Percentiles rank a stretch among this genome's conserved stretches.
Evolutionary conservation across 2,329 filamentous ascomycete species (phyloP).

Genomic region (Colletotrichum plurivorum): DNA sequence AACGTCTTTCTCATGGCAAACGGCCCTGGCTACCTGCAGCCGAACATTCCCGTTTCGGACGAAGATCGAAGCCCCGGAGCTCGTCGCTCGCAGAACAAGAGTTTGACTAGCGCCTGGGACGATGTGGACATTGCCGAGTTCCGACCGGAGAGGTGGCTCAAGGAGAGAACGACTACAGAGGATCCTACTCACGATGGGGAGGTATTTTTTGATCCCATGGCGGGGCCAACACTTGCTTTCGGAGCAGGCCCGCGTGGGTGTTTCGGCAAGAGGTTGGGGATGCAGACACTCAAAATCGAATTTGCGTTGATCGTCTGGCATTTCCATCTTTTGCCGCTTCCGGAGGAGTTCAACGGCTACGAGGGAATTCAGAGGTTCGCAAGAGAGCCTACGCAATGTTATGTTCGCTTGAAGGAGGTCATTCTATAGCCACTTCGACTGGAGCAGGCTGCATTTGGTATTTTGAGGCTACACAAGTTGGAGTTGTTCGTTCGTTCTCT

Average conservation of each 20-base stretch:
- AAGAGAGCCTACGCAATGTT: conserved; percentile 24
- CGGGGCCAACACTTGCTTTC: conserved; percentile 54
- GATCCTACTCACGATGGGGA: not conserved
- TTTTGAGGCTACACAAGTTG: no score
- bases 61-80: conserved; percentile 35
- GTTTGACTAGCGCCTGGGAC: conserved; percentile 22
- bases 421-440: not conserved
- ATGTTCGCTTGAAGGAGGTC: conserved; percentile 7
- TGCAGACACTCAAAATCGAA: conserved; percentile 51
- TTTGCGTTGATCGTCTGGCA: conserved; percentile 54
- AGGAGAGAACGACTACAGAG: not conserved
- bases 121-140: conserved; percentile 34
- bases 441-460: no score
- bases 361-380: conserved; percentile 9
- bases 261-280: conserved; percentile 54
- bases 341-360: conserved; percentile 3
- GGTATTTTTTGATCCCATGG: conserved; percentile 42
- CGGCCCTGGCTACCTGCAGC: conserved; percentile 48
- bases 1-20: conserved; percentile 46
- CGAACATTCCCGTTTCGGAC: conserved; percentile 46
- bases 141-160: conserved; percentile 44
- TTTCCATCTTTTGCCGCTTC: conserved; percentile 48
- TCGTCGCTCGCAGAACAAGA: conserved; percentile 2
- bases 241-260: conserved; percentile 53
- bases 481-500: no score